Percentiles rank a stretch among this genome's conserved stretches.
These are phyloP conservation scores for Microbotryum lychnidis-dioicae DNA, from an alignment of 1,284 basidiomycete species.

Conservation along the genomic window DNA sequence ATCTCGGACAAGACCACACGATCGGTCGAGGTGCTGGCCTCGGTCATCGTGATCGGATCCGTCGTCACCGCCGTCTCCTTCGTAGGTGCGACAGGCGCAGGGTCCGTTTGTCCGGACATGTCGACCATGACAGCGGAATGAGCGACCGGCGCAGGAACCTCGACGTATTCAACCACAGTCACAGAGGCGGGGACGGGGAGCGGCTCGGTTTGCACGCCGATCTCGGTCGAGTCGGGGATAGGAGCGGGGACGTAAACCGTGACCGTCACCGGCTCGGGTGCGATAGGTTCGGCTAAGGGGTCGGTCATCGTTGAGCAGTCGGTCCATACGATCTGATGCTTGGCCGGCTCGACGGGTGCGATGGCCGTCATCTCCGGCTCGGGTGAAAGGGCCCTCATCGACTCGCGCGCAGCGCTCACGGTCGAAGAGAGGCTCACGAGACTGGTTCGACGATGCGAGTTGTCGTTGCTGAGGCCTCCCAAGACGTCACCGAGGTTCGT, in stretches of 20 bases:
- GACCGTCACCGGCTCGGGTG: slow-evolving; percentile 31
- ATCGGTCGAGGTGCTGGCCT: neutral
- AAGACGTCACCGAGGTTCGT: slow-evolving; percentile 20
- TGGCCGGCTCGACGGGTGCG: slow-evolving; percentile 1
- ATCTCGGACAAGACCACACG: neutral
- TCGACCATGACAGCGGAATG: slow-evolving; percentile 8
- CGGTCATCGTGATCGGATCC: neutral
- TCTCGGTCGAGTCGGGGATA: neutral
- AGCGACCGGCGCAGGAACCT: slow-evolving; percentile 1
- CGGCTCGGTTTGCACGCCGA: slow-evolving; percentile 26
- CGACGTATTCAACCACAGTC: slow-evolving; percentile 38
- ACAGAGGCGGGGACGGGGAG: slow-evolving; percentile 16
- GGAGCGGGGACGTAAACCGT: slow-evolving; percentile 38
- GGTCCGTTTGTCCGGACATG: slow-evolving; percentile 4
- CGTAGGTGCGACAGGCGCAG: neutral
- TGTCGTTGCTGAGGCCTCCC: neutral
- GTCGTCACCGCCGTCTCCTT: neutral
- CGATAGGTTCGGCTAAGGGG: slow-evolving; percentile 48
- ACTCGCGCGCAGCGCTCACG: slow-evolving; percentile 3
- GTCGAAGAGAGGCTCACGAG: slow-evolving; percentile 20
- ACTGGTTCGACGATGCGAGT: slow-evolving; percentile 8
- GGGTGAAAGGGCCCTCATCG: slow-evolving; percentile 1
- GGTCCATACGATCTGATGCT: slow-evolving; percentile 19
- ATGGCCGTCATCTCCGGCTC: slow-evolving; percentile 3
- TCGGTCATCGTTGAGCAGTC: slow-evolving; percentile 28